These are phyloP conservation scores for Cryptosporidium ryanae DNA, from an alignment of 169 alveolate genomes.

Conservation along the genomic window DNA sequence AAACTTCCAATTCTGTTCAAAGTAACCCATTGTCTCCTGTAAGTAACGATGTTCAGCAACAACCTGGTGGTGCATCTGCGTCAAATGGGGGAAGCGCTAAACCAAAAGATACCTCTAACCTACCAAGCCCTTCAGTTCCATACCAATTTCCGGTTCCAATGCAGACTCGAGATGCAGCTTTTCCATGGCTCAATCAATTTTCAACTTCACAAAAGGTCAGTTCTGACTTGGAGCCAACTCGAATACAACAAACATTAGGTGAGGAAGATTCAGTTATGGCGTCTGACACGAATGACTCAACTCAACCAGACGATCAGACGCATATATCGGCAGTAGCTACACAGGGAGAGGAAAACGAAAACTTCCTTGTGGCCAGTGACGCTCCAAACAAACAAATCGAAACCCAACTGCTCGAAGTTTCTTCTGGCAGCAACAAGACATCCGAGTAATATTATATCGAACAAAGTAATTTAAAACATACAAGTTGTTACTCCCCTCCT, in stretches of 20 bases:
- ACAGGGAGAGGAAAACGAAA: background rate
- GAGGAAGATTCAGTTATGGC: no score
- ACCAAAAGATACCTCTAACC: background rate
- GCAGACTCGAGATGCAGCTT: background rate
- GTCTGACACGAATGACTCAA: background rate
- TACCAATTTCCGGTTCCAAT: no score
- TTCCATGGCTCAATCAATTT: conserved; percentile 27
- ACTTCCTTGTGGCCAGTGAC: background rate
- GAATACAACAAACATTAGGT: background rate
- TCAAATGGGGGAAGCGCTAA: background rate
- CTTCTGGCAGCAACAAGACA: conserved; percentile 68
- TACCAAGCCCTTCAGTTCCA: no score
- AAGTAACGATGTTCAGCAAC: background rate
- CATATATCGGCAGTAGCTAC: no score
- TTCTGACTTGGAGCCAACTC: conserved; percentile 23
- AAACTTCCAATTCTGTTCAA: background rate
- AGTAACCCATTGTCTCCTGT: conserved; percentile 9
- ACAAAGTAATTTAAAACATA: no score
- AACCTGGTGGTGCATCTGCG: background rate
- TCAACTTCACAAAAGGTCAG: background rate
- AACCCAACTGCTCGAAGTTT: conserved; percentile 46
- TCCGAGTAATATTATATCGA: conserved; percentile 7
- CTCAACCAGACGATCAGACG: background rate
- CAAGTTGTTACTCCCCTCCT: no score
- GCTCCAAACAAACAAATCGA: conserved; percentile 33